Evolutionary conservation across 495 filamentous ascomycete genomes (phyloP).

Genomic region (Annulohypoxylon maeteangense): DNA sequence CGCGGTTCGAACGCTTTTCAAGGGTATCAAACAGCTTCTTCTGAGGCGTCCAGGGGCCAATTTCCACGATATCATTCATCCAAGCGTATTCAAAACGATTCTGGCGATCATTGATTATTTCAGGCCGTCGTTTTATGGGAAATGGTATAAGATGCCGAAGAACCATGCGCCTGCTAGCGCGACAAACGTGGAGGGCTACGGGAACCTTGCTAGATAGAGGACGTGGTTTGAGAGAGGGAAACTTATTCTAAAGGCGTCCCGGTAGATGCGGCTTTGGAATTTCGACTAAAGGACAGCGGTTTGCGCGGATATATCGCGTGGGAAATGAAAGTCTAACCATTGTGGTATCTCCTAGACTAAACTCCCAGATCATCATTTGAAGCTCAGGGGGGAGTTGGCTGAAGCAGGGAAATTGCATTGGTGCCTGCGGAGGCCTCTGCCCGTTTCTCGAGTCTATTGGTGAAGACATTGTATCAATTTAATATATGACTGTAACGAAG

Average conservation of each 20-base stretch:
- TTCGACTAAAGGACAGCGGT: not conserved
- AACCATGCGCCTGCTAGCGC: not conserved
- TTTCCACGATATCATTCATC: constrained; percentile 1
- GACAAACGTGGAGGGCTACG: not conserved
- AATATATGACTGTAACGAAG: not conserved
- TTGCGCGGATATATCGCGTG: too few relatives aligned
- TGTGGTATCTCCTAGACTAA: not conserved
- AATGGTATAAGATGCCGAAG: not conserved
- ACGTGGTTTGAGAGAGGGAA: not conserved
- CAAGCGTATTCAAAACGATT: not conserved
- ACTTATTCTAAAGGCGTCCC: too few relatives aligned
- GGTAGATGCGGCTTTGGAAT: not conserved
- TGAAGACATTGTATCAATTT: not conserved
- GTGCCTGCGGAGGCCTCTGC: too few relatives aligned
- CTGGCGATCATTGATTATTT: not conserved
- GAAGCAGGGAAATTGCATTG: not conserved
- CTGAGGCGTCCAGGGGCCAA: not conserved
- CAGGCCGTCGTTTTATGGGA: not conserved
- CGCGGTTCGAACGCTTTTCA: not conserved
- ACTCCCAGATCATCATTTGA: not conserved
- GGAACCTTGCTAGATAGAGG: not conserved
- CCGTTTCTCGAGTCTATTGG: too few relatives aligned
- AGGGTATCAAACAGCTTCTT: not conserved
- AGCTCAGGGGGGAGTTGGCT: not conserved
- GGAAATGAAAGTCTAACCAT: not conserved